Percentiles rank a stretch among this genome's conserved stretches.
phyloP scores from a whole-genome alignment of 331 rosid genomes.

The Malus hybrid region DNA sequence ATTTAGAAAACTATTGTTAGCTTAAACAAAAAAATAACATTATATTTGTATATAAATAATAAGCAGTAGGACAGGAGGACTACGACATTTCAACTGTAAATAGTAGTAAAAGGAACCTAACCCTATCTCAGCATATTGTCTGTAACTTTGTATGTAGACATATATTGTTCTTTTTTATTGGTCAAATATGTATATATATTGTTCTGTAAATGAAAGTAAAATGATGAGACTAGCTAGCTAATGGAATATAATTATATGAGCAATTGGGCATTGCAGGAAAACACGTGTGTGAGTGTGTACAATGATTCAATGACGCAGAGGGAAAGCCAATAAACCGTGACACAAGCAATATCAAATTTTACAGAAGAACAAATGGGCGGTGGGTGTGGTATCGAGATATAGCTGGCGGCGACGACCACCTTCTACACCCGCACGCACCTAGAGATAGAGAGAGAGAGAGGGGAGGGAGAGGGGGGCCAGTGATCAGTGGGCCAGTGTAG shows the following conservation, averaged over 20 bases:
- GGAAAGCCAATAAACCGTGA: background rate
- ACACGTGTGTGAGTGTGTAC: constrained; percentile 21
- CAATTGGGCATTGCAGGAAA: constrained; percentile 8
- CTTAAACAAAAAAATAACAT: background rate
- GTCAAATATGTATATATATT: no score
- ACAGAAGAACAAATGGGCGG: background rate
- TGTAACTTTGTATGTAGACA: background rate
- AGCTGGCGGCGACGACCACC: constrained; percentile 31
- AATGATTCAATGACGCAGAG: background rate
- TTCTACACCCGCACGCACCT: background rate
- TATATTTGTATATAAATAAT: background rate
- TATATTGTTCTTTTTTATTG: no score
- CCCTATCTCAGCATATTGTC: background rate
- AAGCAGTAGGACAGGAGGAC: background rate
- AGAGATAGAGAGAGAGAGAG: background rate
- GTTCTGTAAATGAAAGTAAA: background rate
- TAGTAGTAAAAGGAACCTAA: background rate
- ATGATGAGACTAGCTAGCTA: background rate
- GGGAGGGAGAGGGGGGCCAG: background rate
- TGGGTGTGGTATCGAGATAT: background rate
- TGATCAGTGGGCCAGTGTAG: background rate
- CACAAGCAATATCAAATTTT: background rate
- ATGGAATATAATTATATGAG: background rate
- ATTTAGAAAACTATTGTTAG: background rate
- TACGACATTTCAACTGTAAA: constrained; percentile 33